These are phyloP conservation scores for Haemoproteus tartakovskyi DNA, from an alignment of 169 alveolate species.

Conservation along the genomic window DNA sequence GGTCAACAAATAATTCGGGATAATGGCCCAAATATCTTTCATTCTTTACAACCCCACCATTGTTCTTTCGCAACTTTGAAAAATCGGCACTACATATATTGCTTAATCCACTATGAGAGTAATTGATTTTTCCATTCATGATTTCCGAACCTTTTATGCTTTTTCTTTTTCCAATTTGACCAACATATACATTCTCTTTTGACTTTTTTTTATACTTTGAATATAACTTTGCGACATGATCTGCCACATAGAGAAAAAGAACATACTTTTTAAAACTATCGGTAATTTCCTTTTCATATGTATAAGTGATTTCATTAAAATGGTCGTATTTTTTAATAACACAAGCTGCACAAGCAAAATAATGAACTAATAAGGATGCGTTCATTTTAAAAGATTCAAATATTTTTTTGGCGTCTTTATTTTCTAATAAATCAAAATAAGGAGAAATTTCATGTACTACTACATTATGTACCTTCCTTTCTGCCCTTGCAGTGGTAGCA, in stretches of 20 bases:
- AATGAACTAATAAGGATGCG: constrained; percentile 69
- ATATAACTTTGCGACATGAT: constrained; percentile 46
- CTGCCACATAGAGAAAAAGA: constrained; percentile 42
- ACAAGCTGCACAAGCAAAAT: constrained; percentile 70
- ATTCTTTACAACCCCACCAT: not conserved
- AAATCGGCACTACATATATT: not conserved
- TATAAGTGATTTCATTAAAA: constrained; percentile 19
- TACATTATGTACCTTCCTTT: constrained; percentile 18
- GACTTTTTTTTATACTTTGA: constrained; percentile 7
- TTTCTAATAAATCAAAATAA: constrained; percentile 38
- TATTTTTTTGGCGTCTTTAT: constrained; percentile 18
- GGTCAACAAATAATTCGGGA: constrained; percentile 56
- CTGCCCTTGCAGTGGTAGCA: not conserved
- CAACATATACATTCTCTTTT: not conserved
- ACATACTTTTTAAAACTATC: constrained; percentile 38
- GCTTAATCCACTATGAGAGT: not conserved
- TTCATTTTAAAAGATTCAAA: constrained; percentile 43
- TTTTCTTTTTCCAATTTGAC: not conserved
- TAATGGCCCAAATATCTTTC: constrained; percentile 29
- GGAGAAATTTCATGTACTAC: constrained; percentile 2
- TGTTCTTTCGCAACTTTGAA: not conserved
- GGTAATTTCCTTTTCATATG: constrained; percentile 11
- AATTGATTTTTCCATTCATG: not conserved
- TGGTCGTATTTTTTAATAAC: constrained; percentile 35
- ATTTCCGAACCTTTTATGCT: not conserved